Evolutionary conservation across 305 asterid species (phyloP).

Genomic region (Rubia peregrina): DNA sequence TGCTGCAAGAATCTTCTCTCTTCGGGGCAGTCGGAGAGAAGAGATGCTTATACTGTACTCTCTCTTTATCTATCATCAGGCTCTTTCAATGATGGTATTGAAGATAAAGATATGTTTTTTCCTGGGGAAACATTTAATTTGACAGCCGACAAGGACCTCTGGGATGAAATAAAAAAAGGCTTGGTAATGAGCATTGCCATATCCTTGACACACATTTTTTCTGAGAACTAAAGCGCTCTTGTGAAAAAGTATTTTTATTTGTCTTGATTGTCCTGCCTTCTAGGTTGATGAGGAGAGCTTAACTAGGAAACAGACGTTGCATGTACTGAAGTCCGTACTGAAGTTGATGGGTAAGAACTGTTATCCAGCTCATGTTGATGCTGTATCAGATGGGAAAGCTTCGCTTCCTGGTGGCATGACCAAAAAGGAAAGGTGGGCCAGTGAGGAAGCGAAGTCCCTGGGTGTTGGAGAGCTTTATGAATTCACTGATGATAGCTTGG

Average conservation of each 20-base stretch:
- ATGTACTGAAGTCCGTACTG: conserved; percentile 53
- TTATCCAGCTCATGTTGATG: conserved; percentile 33
- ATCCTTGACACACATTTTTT: conserved; percentile 13
- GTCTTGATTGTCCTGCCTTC: conserved; percentile 19
- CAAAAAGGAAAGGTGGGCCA: conserved; percentile 86
- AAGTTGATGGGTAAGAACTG: conserved; percentile 45
- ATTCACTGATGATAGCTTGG: conserved; percentile 31
- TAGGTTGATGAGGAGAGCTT: conserved; percentile 82
- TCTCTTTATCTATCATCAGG: conserved; percentile 62
- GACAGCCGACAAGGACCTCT: conserved; percentile 50
- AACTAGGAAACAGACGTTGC: conserved; percentile 83
- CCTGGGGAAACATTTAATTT: conserved; percentile 41
- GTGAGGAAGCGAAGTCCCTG: conserved; percentile 76
- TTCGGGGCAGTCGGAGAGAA: conserved; percentile 69
- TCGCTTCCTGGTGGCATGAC: conserved; percentile 38
- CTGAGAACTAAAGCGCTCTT: conserved; percentile 14
- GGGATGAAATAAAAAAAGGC: conserved; percentile 86
- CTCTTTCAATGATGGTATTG: conserved; percentile 34
- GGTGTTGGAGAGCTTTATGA: conserved; percentile 66
- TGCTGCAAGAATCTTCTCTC: conserved; percentile 65
- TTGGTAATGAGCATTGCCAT: conserved; percentile 45
- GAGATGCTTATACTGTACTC: conserved; percentile 80
- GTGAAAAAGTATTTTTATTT: conserved; percentile 16
- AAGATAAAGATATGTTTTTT: conserved; percentile 35
- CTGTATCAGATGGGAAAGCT: conserved; percentile 34